Base-by-base conservation (phyloP, 495 filamentous ascomycete genomes). In the Aspergillus heteromorphus region DNA sequence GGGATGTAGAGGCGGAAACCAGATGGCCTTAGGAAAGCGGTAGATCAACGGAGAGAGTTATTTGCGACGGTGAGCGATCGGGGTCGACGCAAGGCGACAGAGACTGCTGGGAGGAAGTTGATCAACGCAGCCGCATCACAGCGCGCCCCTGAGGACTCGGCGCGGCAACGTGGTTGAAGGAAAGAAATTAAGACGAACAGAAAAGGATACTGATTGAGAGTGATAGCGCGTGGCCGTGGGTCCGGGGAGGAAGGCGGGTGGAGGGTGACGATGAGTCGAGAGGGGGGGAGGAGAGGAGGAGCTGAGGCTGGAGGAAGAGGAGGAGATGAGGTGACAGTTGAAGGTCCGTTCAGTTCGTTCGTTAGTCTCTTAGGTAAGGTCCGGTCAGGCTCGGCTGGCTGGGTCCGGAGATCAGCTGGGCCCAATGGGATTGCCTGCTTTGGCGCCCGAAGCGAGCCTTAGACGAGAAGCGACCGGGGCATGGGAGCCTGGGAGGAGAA, bases 391-490 rank as follows among this genome's bases (percentile, higher is more conserved):
- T 56, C 16, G 31, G 42, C 59, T 60, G 56, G 11, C 13, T n/a
- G 34, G 55, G 49, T 62, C 50, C 59, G 63, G 58, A 58, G 58
- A 51, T 56, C 55, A 52, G 45, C 49, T 38, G 50, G 45, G 56
- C 60, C 57, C 62, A 56, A 59, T 55, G 58, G 60, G 67, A 68
- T 65, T 68, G 60, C 66, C 58, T 31, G 55, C 59, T 66, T 73
- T 60, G 63, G 57, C 71, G 71, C 71, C 58, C 57, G 62, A 73
- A 70, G 70, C 71, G 70, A 73, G 61, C 31, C 47, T 51, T 65
- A 70, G 65, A 57, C 68, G 66, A 69, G 63, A 66, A 65, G 63
- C 61, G 67, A 63, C 47, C 11, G 34, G 34, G 34, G 13, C 13
- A 14, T 4, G 5, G 11, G 34, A 38, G n/a, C n/a, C n/a, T n/a